Percentiles rank a stretch among this genome's conserved stretches.
phyloP scores from a whole-genome alignment of 176 grass and related monocot genomes.

The Saccharum officinarum region DNA sequence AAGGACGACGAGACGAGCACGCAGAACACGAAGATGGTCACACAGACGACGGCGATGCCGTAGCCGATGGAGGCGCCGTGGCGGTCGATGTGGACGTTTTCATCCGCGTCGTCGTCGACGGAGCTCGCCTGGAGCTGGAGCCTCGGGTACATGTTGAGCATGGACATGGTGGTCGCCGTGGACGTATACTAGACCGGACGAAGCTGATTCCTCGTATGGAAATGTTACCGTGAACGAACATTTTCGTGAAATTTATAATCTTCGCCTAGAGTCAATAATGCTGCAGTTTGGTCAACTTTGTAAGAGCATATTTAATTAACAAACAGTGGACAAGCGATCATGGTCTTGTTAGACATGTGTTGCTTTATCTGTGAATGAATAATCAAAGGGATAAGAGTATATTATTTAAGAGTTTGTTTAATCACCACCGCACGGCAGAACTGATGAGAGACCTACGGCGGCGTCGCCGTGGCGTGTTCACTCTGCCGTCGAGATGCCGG shows the following conservation, averaged over 20 bases:
- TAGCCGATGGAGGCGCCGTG: background rate
- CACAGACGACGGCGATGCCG: slow-evolving; percentile 20
- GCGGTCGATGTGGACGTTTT: background rate
- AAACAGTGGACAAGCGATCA: background rate
- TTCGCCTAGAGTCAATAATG: background rate
- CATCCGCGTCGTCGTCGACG: background rate
- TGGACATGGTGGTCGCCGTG: slow-evolving; percentile 12
- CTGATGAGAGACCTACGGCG: background rate
- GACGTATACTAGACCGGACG: background rate
- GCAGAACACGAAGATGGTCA: slow-evolving; percentile 38
- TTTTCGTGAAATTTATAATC: background rate
- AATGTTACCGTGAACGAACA: background rate
- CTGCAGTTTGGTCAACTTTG: background rate
- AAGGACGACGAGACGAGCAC: slow-evolving; percentile 23
- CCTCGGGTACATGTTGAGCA: slow-evolving; percentile 30
- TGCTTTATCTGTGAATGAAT: background rate
- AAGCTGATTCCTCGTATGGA: background rate
- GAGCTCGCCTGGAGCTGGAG: background rate
- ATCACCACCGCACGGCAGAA: background rate
- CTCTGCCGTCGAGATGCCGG: background rate
- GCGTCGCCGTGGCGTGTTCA: background rate
- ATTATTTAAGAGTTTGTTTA: background rate
- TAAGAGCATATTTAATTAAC: background rate
- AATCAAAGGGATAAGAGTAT: background rate
- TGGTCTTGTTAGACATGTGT: background rate